Base-by-base conservation (phyloP, 441 rosid species). In the Corymbia citriodora region DNA sequence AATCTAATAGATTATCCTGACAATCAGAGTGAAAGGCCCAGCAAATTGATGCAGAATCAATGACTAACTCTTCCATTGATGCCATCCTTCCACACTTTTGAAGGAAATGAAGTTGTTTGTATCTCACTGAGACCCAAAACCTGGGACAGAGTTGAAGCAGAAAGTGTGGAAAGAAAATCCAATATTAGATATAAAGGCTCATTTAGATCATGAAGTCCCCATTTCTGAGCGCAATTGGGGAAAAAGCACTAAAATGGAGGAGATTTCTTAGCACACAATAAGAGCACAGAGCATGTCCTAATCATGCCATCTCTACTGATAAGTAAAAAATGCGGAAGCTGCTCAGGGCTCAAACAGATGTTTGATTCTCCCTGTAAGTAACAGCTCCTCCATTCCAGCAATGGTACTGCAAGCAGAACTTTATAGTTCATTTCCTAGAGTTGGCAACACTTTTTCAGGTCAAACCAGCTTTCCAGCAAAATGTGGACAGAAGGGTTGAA, bases 11-110 rank as follows among this genome's bases (percentile, higher is more conserved):
- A 92, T 91, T 94, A 94, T 98, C 99, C 93, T 96, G 99, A 93
- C 97, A 97, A 91, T 96, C 99, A 91, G 99, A 98, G 90, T 97
- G 99, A 94, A 95, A 98, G 89, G 99, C 99, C 99, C 99, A 97
- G 90, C 92, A 95, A 91, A 96, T 95, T 93, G 94, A 93, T 92
- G 94, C 94, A 89, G 97, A 93, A 93, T 96, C 97, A 93, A 95
- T 93, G 91, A 91, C 94, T 93, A 97, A 91, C 90, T 96, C 98
- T 89, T 95, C 97, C 87, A 91, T n/a, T 89, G 97, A 93, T 81
- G 98, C 93, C 91, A 92, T 89, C 93, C 94, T 94, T 90, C 97
- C 97, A 95, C 88, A 94, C 85, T 93, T 95, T 92, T 93, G 95
- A 83, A 92, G 89, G 91, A 94, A 94, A 86, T 91, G 94, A 89